phyloP scores from a whole-genome alignment of 805 yeast genomes.

The Teunomyces pallodes region DNA sequence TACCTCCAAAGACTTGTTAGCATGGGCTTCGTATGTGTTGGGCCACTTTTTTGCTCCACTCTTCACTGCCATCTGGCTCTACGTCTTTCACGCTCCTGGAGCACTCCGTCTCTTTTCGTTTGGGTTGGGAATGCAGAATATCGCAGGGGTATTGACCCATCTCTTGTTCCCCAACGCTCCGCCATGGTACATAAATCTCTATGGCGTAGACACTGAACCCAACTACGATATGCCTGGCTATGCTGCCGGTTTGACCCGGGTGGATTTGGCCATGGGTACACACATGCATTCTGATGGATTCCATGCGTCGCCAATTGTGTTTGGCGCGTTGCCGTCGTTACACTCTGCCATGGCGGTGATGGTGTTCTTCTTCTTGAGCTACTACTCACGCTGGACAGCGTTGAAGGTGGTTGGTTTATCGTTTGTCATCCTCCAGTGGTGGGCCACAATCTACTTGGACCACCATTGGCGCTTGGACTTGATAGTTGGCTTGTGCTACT shows the following conservation, averaged over 20 bases:
- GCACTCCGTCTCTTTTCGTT: constrained; percentile 50
- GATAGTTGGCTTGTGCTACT: constrained; percentile 53
- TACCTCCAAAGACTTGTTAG: constrained; percentile 48
- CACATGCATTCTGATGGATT: constrained; percentile 60
- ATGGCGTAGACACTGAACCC: constrained; percentile 56
- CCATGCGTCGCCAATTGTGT: constrained; percentile 66
- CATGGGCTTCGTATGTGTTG: constrained; percentile 63
- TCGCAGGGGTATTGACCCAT: constrained; percentile 60
- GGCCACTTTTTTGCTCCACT: constrained; percentile 62
- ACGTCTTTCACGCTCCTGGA: constrained; percentile 68
- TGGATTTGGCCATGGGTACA: constrained; percentile 62
- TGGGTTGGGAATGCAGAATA: constrained; percentile 60
- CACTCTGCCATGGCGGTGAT: constrained; percentile 65
- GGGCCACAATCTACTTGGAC: constrained; percentile 72
- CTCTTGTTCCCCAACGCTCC: constrained; percentile 67
- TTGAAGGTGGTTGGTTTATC: constrained; percentile 35
- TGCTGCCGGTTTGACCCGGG: constrained; percentile 68
- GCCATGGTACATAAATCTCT: constrained; percentile 66
- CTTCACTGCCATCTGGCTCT: constrained; percentile 58
- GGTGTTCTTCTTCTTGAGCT: constrained; percentile 43
- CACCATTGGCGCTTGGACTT: constrained; percentile 71
- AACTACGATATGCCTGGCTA: constrained; percentile 63
- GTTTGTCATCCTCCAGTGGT: constrained; percentile 62
- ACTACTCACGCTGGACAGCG: constrained; percentile 35
- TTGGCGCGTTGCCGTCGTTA: constrained; percentile 62